Conservation (phyloP, 371 early-diverging fungal species). For the Rhizopus sp. region DNA sequence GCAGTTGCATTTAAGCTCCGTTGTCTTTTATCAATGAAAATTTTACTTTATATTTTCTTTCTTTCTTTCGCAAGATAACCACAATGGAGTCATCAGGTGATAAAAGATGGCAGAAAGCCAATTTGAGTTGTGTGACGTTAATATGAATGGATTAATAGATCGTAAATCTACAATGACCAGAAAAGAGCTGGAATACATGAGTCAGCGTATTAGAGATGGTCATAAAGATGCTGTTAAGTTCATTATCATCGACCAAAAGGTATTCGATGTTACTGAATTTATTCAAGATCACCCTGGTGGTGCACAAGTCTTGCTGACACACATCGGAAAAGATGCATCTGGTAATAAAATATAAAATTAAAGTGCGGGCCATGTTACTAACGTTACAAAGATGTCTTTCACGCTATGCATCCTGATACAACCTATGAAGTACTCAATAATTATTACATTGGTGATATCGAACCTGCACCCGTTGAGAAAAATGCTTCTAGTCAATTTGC, state of each 20-base stretch:
- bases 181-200: slow-evolving; percentile 38
- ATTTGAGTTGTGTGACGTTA: slow-evolving; percentile 15
- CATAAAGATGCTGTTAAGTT: slow-evolving; percentile 55
- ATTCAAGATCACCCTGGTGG: slow-evolving; percentile 88
- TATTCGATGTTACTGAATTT: slow-evolving; percentile 88
- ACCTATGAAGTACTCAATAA: slow-evolving; percentile 75
- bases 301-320: slow-evolving; percentile 64
- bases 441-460: slow-evolving; percentile 80
- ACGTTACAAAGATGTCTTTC: slow-evolving; percentile 71
- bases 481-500: slow-evolving; percentile 40
- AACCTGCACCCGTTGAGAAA: slow-evolving; percentile 31
- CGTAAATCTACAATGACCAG: slow-evolving; percentile 28
- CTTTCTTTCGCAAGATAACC: slow-evolving; percentile 1
- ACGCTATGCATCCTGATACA: slow-evolving; percentile 79
- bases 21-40: no score
- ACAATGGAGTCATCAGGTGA: slow-evolving; percentile 15
- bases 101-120: no score
- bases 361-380: background rate
- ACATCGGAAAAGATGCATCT: slow-evolving; percentile 84
- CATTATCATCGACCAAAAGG: slow-evolving; percentile 79
- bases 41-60: background rate
- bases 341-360: slow-evolving; percentile 41
- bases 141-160: slow-evolving; percentile 3
- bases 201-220: slow-evolving; percentile 46
- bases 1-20: no score